Conservation (phyloP, 78 protist genomes). For the Isochrysis galbana region DNA sequence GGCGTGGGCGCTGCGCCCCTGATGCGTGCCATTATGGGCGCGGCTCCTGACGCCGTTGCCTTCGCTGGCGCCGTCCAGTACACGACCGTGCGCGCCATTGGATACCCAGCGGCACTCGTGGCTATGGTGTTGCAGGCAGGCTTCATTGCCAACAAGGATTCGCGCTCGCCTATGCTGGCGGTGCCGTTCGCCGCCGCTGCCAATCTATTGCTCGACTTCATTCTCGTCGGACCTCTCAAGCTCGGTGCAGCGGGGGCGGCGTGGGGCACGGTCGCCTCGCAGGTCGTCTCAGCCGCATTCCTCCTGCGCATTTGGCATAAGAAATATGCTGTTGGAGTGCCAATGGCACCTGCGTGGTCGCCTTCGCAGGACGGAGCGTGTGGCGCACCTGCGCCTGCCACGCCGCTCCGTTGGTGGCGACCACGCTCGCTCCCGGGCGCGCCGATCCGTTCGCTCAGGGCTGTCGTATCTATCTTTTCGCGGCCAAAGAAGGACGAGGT, state of each 20-base stretch:
- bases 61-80: not conserved
- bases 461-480: not conserved
- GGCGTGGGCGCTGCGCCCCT: not conserved
- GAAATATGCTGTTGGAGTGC: not conserved
- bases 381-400: not conserved
- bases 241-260: not conserved
- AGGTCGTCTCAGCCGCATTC: not conserved
- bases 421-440: not conserved
- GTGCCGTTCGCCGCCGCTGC: not conserved
- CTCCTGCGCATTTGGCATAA: not conserved
- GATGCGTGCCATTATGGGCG: not conserved
- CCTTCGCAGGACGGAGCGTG: not conserved
- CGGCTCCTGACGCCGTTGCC: not conserved
- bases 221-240: not conserved
- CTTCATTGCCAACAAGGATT: not conserved
- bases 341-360: not conserved
- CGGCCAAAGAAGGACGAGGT: not conserved
- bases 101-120: not conserved
- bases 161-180: not conserved
- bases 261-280: not conserved
- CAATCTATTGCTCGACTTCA: not conserved
- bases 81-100: not conserved
- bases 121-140: constrained; percentile 1
- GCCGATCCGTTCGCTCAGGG: not conserved
- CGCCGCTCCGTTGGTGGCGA: not conserved